A percentile compares a stretch with the other conserved stretches of the same genome.
Evolutionary conservation across 305 asterid species (phyloP).

Genomic region (Solanum chacoense): DNA sequence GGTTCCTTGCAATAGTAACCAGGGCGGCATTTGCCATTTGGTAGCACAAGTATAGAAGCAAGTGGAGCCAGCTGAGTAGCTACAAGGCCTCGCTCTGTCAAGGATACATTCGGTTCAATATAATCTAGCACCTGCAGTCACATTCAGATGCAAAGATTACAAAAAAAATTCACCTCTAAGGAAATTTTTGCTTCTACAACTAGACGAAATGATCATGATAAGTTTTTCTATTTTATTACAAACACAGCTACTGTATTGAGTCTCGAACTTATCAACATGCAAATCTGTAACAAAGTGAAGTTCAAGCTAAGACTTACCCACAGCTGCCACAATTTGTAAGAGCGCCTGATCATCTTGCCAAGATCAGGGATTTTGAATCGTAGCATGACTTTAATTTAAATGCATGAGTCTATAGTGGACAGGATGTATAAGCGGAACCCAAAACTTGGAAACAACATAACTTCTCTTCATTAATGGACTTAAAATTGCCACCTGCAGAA

Average conservation of each 20-base stretch:
- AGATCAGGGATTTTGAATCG: no score
- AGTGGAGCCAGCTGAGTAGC: not conserved
- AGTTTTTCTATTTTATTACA: not conserved
- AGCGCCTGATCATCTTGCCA: not conserved
- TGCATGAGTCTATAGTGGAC: no score
- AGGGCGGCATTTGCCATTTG: not conserved
- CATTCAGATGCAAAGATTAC: not conserved
- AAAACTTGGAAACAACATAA: not conserved
- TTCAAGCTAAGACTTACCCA: not conserved
- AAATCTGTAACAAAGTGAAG: not conserved
- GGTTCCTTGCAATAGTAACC: not conserved
- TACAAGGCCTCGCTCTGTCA: not conserved
- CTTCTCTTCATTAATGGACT: not conserved
- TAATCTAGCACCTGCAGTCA: not conserved
- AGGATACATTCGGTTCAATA: not conserved
- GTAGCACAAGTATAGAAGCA: not conserved
- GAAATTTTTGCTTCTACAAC: not conserved
- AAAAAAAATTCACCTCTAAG: not conserved
- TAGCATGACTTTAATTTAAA: no score
- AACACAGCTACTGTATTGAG: not conserved
- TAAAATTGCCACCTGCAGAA: not conserved
- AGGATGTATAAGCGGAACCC: no score
- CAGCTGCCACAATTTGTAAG: not conserved
- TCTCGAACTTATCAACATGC: not conserved
- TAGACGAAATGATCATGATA: not conserved